Percentiles rank a stretch among this genome's conserved stretches.
phyloP scores from a whole-genome alignment of 495 filamentous ascomycete genomes.

The Aspergillus campestris region DNA sequence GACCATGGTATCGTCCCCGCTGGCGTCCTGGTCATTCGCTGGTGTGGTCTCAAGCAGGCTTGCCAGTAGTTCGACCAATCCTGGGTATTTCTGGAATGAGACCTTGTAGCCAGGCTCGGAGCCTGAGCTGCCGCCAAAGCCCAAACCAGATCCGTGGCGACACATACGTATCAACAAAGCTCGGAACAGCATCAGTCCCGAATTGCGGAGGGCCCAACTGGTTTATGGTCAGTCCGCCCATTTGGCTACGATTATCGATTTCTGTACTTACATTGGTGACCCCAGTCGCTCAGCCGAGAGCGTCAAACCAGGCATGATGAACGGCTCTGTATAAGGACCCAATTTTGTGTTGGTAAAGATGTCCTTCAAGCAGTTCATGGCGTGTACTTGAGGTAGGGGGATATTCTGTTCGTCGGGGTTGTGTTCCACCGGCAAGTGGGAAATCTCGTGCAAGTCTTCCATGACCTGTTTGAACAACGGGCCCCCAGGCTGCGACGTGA shows the following conservation, averaged over 20 bases:
- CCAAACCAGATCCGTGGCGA: conserved; percentile 23
- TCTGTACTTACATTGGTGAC: conserved; percentile 43
- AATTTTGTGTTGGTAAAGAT: conserved; percentile 74
- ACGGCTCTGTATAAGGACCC: conserved; percentile 50
- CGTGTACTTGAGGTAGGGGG: conserved; percentile 84
- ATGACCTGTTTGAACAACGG: conserved; percentile 43
- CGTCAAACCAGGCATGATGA: conserved; percentile 62
- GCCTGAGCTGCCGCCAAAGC: conserved; percentile 36
- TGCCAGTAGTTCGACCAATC: conserved; percentile 58
- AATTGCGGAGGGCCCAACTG: conserved; percentile 91
- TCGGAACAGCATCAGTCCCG: conserved; percentile 79
- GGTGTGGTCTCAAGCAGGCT: conserved; percentile 48
- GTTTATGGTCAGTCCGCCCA: conserved; percentile 7
- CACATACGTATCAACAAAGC: conserved; percentile 67
- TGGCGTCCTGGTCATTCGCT: conserved; percentile 20
- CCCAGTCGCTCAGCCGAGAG: conserved; percentile 66
- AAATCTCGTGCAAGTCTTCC: conserved; percentile 47
- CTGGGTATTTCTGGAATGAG: conserved; percentile 57
- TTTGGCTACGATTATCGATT: not conserved
- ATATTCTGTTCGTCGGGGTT: conserved; percentile 35
- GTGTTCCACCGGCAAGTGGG: conserved; percentile 43
- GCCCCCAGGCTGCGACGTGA: conserved; percentile 37
- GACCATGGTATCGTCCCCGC: conserved; percentile 36
- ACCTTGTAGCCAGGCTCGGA: conserved; percentile 35
- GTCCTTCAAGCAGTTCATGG: conserved; percentile 83